Conservation (phyloP, 768 basidiomycete species). For the Floccularia luteovirens region DNA sequence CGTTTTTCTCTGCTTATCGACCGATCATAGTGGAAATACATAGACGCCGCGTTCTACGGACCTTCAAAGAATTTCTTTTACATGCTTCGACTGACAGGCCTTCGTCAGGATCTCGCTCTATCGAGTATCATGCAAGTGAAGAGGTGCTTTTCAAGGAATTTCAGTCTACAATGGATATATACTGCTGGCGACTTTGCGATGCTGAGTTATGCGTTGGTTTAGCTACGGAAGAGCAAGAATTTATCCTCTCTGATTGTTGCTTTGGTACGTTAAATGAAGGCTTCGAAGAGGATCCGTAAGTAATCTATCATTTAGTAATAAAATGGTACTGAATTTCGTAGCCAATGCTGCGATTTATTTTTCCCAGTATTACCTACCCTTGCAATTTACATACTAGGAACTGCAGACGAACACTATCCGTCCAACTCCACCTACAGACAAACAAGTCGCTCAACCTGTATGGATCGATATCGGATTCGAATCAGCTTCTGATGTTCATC, state of each 20-base stretch:
- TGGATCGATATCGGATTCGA: slow-evolving; percentile 43
- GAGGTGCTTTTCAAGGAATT: slow-evolving; percentile 19
- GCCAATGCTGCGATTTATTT: slow-evolving; percentile 40
- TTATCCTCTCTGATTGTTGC: slow-evolving; percentile 44
- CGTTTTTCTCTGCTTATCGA: slow-evolving; percentile 19
- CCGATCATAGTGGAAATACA: slow-evolving; percentile 21
- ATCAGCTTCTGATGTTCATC: slow-evolving; percentile 46
- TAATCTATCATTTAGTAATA: slow-evolving; percentile 5
- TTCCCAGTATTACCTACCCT: slow-evolving; percentile 50
- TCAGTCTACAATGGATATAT: slow-evolving; percentile 32
- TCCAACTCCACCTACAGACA: slow-evolving; percentile 8
- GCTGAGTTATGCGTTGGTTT: slow-evolving; percentile 50
- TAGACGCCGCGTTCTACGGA: slow-evolving; percentile 21
- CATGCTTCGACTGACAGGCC: slow-evolving; percentile 11
- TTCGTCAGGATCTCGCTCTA: slow-evolving; percentile 3
- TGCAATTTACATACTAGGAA: slow-evolving; percentile 45
- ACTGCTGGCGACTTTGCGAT: slow-evolving; percentile 40
- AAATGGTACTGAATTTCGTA: slow-evolving; percentile 9
- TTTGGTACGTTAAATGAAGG: slow-evolving; percentile 47
- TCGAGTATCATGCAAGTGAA: slow-evolving; percentile 6
- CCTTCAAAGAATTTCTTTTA: slow-evolving; percentile 23
- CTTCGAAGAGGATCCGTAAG: slow-evolving; percentile 33
- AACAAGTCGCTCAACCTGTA: slow-evolving; percentile 14
- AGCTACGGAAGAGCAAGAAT: slow-evolving; percentile 48
- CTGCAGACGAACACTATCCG: slow-evolving; percentile 11